Evolutionary conservation across 768 basidiomycete species (phyloP).

Genomic region (Russula compacta): DNA sequence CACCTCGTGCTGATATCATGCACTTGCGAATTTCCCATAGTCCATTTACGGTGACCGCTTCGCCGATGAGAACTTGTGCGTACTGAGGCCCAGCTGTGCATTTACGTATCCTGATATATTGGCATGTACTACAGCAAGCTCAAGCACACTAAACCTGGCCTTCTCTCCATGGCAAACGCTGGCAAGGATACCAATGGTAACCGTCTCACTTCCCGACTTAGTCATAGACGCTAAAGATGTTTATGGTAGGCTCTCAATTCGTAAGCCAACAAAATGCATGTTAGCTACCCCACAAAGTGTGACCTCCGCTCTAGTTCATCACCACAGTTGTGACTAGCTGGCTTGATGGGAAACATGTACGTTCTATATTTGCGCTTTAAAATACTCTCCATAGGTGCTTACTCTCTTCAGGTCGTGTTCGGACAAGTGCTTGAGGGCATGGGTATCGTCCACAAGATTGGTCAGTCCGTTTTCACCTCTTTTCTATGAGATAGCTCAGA

Average conservation of each 20-base stretch:
- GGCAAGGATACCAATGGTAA: constrained; percentile 87
- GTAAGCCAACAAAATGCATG: constrained; percentile 36
- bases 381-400: constrained; percentile 15
- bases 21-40: constrained; percentile 27
- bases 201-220: constrained; percentile 11
- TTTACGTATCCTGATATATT: not conserved
- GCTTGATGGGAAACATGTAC: constrained; percentile 85
- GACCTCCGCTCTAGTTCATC: constrained; percentile 59
- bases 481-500: constrained; percentile 13
- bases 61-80: constrained; percentile 93
- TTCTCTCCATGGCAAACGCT: constrained; percentile 92
- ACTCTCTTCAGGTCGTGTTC: constrained; percentile 66
- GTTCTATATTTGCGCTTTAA: constrained; percentile 18
- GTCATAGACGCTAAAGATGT: constrained; percentile 8
- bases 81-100: not conserved
- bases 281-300: not conserved
- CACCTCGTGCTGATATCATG: not conserved
- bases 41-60: constrained; percentile 90
- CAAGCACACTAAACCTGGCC: constrained; percentile 81
- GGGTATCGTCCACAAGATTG: constrained; percentile 73
- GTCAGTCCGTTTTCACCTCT: constrained; percentile 32
- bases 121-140: constrained; percentile 63
- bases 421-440: constrained; percentile 89
- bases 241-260: constrained; percentile 63
- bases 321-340: constrained; percentile 80